phyloP scores from a whole-genome alignment of 148 eudicot genomes.

The Camellia japonica region DNA sequence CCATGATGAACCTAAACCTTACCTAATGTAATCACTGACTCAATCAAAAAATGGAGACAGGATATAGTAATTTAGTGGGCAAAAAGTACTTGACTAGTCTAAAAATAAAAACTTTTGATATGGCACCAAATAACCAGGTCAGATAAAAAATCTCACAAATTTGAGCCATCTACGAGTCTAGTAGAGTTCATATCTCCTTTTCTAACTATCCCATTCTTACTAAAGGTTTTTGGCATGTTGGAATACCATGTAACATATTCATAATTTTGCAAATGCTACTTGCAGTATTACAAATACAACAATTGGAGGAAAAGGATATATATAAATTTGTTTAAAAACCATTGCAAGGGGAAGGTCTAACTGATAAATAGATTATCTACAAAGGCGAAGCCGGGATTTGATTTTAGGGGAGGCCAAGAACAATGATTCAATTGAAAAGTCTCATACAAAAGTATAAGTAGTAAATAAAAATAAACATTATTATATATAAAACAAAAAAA shows the following conservation, averaged over 20 bases:
- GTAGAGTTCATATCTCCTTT: neutral
- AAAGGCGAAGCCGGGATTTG: too few species aligned
- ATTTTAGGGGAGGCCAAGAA: too few species aligned
- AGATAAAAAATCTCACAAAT: neutral
- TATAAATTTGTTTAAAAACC: neutral
- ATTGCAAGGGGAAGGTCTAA: neutral
- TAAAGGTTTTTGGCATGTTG: neutral
- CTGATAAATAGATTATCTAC: neutral
- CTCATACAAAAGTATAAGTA: too few species aligned
- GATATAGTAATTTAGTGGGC: neutral
- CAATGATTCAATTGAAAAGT: too few species aligned
- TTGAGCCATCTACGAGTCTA: neutral
- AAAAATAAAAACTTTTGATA: neutral
- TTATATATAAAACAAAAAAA: too few species aligned
- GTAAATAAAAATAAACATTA: too few species aligned
- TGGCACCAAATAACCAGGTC: neutral
- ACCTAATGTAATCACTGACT: neutral
- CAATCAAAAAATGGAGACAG: neutral
- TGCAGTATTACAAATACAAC: neutral
- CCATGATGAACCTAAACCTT: conserved; percentile 3
- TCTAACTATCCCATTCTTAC: neutral
- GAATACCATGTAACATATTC: neutral
- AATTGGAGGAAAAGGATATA: neutral
- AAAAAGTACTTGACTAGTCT: neutral
- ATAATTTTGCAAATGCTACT: neutral